Base-by-base conservation (phyloP, 768 basidiomycete species). In the Gloeopeniophorella convolvens region DNA sequence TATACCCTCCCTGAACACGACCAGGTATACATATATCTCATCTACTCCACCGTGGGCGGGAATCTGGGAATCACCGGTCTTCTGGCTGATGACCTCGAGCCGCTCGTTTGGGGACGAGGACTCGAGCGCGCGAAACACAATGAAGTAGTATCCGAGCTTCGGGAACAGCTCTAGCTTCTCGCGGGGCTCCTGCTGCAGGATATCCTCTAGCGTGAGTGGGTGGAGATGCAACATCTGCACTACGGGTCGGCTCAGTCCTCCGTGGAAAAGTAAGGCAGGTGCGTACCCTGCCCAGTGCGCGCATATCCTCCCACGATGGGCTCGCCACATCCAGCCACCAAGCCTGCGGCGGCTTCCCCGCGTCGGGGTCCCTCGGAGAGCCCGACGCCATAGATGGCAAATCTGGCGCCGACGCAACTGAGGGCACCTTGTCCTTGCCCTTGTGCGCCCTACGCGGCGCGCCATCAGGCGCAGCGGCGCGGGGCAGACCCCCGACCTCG, bases 321-420 rank as follows among this genome's bases (percentile, higher is more conserved):
- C 83, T 89, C 24, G 89, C 75, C 1, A 95, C 81, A 60, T 97
- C 92, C 35, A 97, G 66, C 78, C 90, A 97, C 93, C 93, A 96
- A 4, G 85, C 82, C 54, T 77, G 77, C 21, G 70, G 73, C n/a
- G 35, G 30, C 16, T 39, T 48, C 18, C 30, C 46, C 1, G 30
- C 35, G 9, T 27, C 36, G 18, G 31, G 24, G 45, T 62, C 52
- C 52, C 48, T 43, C 53, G 18, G 41, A 33, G n/a, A 37, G 12
- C 15, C 26, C 28, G 8, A 27, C n/a, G 45, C 16, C 18, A 21
- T n/a, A 33, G 28, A 24, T 7, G 23, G 20, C n/a, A 20, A 35
- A 37, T 53, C 41, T 23, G 30, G 42, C 21, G 20, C 35, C 23
- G 37, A 48, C 33, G 4, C 11, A 5, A 27, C 24, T 10, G 16